A percentile compares a stretch with the other conserved stretches of the same genome.
Evolutionary conservation across 441 rosid genomes (phyloP).

Genomic region (Erodium texanum): DNA sequence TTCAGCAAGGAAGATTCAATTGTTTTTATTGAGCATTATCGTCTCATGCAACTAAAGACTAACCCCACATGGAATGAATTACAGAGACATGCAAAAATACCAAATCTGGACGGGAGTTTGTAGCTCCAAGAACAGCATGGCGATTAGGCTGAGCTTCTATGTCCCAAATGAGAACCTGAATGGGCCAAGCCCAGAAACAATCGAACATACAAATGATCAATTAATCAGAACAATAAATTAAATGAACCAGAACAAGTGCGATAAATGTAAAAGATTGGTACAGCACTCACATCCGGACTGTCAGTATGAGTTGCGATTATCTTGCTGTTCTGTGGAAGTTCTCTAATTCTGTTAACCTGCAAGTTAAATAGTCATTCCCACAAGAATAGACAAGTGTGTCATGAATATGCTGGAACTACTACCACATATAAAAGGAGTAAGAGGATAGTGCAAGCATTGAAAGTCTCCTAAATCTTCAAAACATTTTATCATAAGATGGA

Average conservation of each 20-base stretch:
- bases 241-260: not conserved
- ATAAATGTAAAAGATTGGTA: slow-evolving; percentile 7
- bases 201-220: not conserved
- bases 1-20: too few relatives aligned
- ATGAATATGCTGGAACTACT: not conserved
- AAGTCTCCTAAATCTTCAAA: not conserved
- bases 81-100: slow-evolving; percentile 21
- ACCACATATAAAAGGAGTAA: not conserved
- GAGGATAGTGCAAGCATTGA: not conserved
- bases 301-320: slow-evolving; percentile 98
- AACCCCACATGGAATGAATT: not conserved
- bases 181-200: not conserved
- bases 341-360: slow-evolving; percentile 98
- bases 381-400: not conserved
- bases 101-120: slow-evolving; percentile 89
- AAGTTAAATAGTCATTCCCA: not conserved
- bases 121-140: slow-evolving; percentile 87
- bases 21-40: too few relatives aligned
- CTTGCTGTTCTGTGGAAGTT: slow-evolving; percentile 86
- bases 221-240: not conserved
- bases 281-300: slow-evolving; percentile 72
- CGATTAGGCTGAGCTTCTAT: slow-evolving; percentile 96
- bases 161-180: slow-evolving; percentile 95
- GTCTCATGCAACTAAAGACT: too few relatives aligned
- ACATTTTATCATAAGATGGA: not conserved